These are phyloP conservation scores for Ceratopteris richardii DNA, from an alignment of 75 land plant genomes.

Conservation along the genomic window DNA sequence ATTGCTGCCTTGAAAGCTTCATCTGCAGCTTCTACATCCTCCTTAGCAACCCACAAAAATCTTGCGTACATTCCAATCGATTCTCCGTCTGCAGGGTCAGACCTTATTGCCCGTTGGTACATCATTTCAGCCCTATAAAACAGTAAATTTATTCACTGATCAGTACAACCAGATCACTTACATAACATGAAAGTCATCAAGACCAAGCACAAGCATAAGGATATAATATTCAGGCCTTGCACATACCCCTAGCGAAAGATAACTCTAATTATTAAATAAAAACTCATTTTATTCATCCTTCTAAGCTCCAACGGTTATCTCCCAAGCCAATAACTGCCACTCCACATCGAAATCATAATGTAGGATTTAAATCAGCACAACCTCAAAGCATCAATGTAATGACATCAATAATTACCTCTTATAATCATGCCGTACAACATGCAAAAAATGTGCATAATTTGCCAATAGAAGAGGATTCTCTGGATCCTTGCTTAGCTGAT, in stretches of 20 bases:
- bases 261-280: no score
- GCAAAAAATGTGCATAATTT: slow-evolving; percentile 20
- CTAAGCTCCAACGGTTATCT: no score
- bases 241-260: no score
- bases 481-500: slow-evolving; percentile 11
- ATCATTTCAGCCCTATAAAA: slow-evolving; percentile 14
- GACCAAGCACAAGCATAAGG: background rate
- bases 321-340: no score
- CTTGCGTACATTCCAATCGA: slow-evolving; percentile 10
- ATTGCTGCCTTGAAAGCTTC: slow-evolving; percentile 13
- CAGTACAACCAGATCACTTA: background rate
- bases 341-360: no score
- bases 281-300: no score
- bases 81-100: slow-evolving; percentile 16
- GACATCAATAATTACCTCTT: slow-evolving; percentile 8
- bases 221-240: no score
- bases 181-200: background rate
- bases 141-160: background rate
- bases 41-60: slow-evolving; percentile 16
- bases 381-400: no score
- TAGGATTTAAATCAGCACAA: no score
- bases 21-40: slow-evolving; percentile 11
- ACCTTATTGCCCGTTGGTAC: slow-evolving; percentile 6
- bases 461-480: slow-evolving; percentile 14
- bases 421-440: slow-evolving; percentile 20